Percentiles rank a stretch among this genome's conserved stretches.
These are phyloP conservation scores for Pugionium dolabratum DNA, from an alignment of 345 rosid genomes.

Conservation along the genomic window DNA sequence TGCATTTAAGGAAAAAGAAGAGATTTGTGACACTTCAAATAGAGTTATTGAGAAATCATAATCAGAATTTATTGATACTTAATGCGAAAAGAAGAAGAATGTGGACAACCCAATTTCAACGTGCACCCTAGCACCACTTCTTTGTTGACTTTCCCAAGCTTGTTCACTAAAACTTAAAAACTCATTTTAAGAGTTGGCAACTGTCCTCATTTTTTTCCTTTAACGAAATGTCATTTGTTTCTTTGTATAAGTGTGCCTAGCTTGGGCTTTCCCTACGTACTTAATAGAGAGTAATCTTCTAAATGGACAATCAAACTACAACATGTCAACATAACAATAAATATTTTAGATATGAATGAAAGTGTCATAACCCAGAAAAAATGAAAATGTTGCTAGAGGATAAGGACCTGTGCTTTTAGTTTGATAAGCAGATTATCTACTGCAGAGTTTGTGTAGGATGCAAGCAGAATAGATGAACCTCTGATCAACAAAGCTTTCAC, in stretches of 20 bases:
- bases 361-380: conserved; percentile 19
- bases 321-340: neutral
- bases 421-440: conserved; percentile 95
- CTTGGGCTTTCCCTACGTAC: conserved; percentile 5
- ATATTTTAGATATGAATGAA: conserved; percentile 6
- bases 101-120: neutral
- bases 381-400: conserved; percentile 23
- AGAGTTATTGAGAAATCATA: neutral
- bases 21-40: neutral
- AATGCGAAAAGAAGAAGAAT: conserved; percentile 2
- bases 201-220: conserved; percentile 8
- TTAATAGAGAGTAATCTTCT: conserved; percentile 7
- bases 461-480: conserved; percentile 92
- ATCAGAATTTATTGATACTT: neutral
- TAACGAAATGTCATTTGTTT: neutral
- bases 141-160: conserved; percentile 20
- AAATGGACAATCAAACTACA: conserved; percentile 11
- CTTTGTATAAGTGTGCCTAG: neutral
- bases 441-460: conserved; percentile 98
- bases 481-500: conserved; percentile 92
- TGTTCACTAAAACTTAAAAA: conserved; percentile 11
- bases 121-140: conserved; percentile 20
- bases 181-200: neutral
- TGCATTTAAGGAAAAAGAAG: conserved; percentile 1
- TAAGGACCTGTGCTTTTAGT: conserved; percentile 87